A percentile compares a stretch with the other conserved stretches of the same genome.
Conservation (phyloP, 1,284 basidiomycete genomes). For the Cryptococcus jaspeensis region DNA sequence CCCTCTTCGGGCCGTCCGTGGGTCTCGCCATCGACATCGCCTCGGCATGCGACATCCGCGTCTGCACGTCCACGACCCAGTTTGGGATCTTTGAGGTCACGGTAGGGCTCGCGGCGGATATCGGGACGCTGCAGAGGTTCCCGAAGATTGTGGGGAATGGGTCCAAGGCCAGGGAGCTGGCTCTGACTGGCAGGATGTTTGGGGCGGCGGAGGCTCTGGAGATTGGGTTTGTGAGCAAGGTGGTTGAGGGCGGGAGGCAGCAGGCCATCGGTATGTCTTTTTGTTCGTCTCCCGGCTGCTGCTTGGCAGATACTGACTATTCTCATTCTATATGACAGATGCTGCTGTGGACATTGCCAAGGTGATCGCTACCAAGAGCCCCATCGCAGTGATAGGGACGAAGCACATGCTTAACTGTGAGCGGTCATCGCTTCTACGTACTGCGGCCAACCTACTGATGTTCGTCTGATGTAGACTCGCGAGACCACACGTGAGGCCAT, state of each 20-base stretch:
- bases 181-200: conserved; percentile 74
- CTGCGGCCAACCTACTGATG: background rate
- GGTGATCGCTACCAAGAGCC: conserved; percentile 72
- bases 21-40: conserved; percentile 75
- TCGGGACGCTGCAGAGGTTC: conserved; percentile 81
- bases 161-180: conserved; percentile 74
- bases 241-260: conserved; percentile 66
- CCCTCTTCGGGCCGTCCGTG: conserved; percentile 71
- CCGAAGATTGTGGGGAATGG: conserved; percentile 79
- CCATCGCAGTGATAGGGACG: conserved; percentile 75
- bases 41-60: conserved; percentile 76
- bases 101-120: conserved; percentile 84
- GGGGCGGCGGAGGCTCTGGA: conserved; percentile 65
- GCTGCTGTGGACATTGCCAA: conserved; percentile 68
- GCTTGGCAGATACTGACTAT: background rate
- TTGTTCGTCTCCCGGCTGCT: background rate
- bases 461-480: conserved; percentile 57
- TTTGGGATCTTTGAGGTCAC: conserved; percentile 91
- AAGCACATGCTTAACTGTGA: conserved; percentile 65
- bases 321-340: conserved; percentile 22
- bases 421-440: conserved; percentile 5
- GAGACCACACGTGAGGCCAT: conserved; percentile 67
- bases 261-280: conserved; percentile 51
- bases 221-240: conserved; percentile 73
- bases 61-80: conserved; percentile 61